Evolutionary conservation across 2,329 filamentous ascomycete species (phyloP).

Genomic region (Clarireedia monteithiana): DNA sequence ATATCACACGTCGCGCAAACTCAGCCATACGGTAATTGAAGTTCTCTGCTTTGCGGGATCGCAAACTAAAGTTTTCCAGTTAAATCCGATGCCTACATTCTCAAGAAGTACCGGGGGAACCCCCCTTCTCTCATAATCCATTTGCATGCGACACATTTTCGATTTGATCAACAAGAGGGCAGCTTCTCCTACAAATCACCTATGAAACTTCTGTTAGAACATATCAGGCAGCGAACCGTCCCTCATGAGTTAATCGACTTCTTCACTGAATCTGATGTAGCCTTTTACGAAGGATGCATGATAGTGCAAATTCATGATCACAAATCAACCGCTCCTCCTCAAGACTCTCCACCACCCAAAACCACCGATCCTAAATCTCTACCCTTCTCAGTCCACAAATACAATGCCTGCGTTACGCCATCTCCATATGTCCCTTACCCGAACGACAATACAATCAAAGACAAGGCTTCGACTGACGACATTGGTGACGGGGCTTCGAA

Average conservation of each 20-base stretch:
- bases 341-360: slow-evolving; percentile 47
- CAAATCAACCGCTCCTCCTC: slow-evolving; percentile 54
- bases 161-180: slow-evolving; percentile 79
- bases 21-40: slow-evolving; percentile 43
- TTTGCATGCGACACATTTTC: slow-evolving; percentile 76
- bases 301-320: slow-evolving; percentile 94
- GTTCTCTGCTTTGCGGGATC: slow-evolving; percentile 20
- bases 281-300: slow-evolving; percentile 89
- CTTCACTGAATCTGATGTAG: slow-evolving; percentile 53
- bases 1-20: slow-evolving; percentile 35
- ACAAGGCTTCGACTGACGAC: slow-evolving; percentile 29
- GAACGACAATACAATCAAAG: slow-evolving; percentile 34
- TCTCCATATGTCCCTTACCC: slow-evolving; percentile 78
- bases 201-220: slow-evolving; percentile 73
- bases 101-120: slow-evolving; percentile 67
- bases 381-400: slow-evolving; percentile 85
- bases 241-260: slow-evolving; percentile 85
- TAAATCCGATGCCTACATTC: slow-evolving; percentile 65
- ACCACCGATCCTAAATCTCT: slow-evolving; percentile 53
- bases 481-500: slow-evolving; percentile 26
- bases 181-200: slow-evolving; percentile 89
- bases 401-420: slow-evolving; percentile 82
- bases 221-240: slow-evolving; percentile 67
- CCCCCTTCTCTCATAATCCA: slow-evolving; percentile 82
- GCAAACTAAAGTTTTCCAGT: slow-evolving; percentile 40